Base-by-base conservation (phyloP, 495 filamentous ascomycete genomes). In the Glarea lozoyensis region DNA sequence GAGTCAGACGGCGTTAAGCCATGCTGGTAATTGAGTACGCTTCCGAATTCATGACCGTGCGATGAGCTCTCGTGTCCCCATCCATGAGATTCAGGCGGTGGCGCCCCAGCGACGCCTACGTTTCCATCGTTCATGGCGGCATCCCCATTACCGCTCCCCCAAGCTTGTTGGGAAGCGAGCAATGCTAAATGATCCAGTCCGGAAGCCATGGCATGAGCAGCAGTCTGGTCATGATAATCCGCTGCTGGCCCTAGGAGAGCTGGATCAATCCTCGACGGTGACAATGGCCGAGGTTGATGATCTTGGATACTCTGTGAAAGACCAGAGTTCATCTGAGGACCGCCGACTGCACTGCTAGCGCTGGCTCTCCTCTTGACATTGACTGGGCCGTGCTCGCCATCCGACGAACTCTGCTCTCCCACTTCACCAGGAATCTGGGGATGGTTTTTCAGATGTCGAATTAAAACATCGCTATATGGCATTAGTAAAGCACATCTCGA, bases 381-480 rank as follows among this genome's bases (percentile, higher is more conserved):
- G 31, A 55, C 53, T 40, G 48, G 43, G 47, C 54, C 37, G 38
- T 42, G 31, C 53, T 50, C 31, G 13, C 43, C 16, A 36, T 36
- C 9, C 46, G 41, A 13, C 36, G 47, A 36, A 40, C 43, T 42
- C 40, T 49, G 40, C 49, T 54, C 31, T 40, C 58, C 37, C 54
- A 55, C 44, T 42, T 52, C 34, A 54, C 39, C 6, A 30, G 48
- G 12, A 42, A 53, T 38, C 45, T 58, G 15, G 58, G 49, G 37
- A 50, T 62, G 49, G 52, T 45, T 33, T 42, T 41, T 72, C 36
- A 67, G 63, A 58, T 72, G 69, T 25, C 70, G 65, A 38, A 67
- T 70, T 39, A 74, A 48, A 21, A 74, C 70, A 58, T 74, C 70
- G 52, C 70, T 74, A 45, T 29, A 41, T 27, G 27, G 7, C 46